phyloP scores from a whole-genome alignment of 805 yeast species.

The Lipomyces spencermartinsiae region DNA sequence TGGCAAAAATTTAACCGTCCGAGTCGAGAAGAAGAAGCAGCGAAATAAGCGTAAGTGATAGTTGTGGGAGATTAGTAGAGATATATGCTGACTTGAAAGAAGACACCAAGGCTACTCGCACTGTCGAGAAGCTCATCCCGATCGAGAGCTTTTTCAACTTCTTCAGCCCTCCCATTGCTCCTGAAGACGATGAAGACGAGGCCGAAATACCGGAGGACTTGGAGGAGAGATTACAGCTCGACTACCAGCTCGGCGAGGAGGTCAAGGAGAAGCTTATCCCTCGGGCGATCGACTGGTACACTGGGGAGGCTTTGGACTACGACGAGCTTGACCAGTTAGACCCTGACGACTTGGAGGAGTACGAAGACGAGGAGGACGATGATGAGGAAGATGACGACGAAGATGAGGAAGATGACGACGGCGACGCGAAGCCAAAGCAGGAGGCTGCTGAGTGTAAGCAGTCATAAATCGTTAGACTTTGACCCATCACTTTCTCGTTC shows the following conservation, averaged over 20 bases:
- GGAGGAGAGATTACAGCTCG: constrained; percentile 85
- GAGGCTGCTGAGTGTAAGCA: constrained; percentile 68
- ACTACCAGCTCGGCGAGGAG: constrained; percentile 95
- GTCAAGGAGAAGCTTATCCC: constrained; percentile 95
- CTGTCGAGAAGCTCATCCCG: constrained; percentile 93
- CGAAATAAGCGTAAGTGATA: constrained; percentile 68
- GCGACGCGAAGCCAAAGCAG: constrained; percentile 54
- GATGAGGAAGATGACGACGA: constrained; percentile 54
- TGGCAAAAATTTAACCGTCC: constrained; percentile 84
- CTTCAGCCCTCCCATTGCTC: constrained; percentile 89
- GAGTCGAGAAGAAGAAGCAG: constrained; percentile 93
- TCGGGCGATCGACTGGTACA: constrained; percentile 97
- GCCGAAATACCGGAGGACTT: constrained; percentile 64
- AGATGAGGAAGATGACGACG: constrained; percentile 51
- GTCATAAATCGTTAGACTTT: constrained; percentile 41
- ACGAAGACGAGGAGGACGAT: constrained; percentile 66
- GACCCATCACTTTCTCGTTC: not conserved
- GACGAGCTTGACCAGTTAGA: constrained; percentile 67
- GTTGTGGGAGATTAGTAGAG: not conserved
- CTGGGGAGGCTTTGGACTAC: constrained; percentile 92
- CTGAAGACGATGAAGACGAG: constrained; percentile 62
- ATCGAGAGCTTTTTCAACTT: constrained; percentile 94
- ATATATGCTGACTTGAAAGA: constrained; percentile 38
- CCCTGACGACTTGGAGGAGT: constrained; percentile 67
- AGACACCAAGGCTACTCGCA: constrained; percentile 91